Conservation (phyloP, 345 rosid genomes). For the Euphorbia lathyris region DNA sequence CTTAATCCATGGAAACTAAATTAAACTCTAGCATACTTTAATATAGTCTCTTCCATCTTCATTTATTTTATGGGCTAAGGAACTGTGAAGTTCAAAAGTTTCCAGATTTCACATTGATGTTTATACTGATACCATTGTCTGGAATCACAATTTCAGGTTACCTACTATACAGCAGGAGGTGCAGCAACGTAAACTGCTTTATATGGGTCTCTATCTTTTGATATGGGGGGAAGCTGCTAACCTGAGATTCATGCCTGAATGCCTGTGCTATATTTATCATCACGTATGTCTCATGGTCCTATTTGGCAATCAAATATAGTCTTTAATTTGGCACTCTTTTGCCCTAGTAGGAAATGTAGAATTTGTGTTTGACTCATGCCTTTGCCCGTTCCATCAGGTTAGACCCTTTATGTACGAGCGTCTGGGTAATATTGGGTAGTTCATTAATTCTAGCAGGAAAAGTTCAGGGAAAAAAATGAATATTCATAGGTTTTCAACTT, state of each 20-base stretch:
- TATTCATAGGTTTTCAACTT: constrained; percentile 4
- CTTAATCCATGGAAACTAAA: constrained; percentile 1
- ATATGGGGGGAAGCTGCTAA: constrained; percentile 99
- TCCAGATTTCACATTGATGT: neutral
- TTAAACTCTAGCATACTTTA: neutral
- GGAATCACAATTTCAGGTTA: constrained; percentile 52
- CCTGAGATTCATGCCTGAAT: constrained; percentile 99
- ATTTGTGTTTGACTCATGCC: neutral
- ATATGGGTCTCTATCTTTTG: constrained; percentile 94
- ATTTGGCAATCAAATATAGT: neutral
- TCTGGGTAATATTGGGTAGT: neutral
- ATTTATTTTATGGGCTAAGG: neutral
- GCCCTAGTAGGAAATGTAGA: neutral
- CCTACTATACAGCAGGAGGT: constrained; percentile 99
- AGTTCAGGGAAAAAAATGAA: constrained; percentile 1
- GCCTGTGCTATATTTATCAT: constrained; percentile 97
- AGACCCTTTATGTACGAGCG: neutral
- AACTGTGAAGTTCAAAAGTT: neutral
- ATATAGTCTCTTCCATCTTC: neutral
- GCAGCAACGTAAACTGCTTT: constrained; percentile 91
- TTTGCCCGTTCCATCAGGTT: neutral
- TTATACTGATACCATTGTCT: neutral
- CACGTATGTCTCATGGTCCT: constrained; percentile 56
- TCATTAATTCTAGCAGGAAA: constrained; percentile 6
- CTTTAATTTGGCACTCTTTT: neutral